phyloP scores from a whole-genome alignment of 169 alveolate genomes.

The Theileria parva region DNA sequence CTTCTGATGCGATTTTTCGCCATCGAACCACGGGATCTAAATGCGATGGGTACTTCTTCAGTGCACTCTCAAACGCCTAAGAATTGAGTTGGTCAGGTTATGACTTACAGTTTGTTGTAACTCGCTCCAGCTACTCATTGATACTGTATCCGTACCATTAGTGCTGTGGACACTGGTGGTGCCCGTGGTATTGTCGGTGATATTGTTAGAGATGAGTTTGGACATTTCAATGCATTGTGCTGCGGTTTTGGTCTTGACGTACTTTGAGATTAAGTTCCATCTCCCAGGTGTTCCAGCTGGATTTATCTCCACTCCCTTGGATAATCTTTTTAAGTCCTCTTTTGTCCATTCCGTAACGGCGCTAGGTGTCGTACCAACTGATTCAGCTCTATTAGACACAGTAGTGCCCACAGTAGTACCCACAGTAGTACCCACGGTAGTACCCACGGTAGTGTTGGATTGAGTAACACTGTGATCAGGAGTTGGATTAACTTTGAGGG shows the following conservation, averaged over 20 bases:
- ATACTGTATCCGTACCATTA: background rate
- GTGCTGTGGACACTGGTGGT: background rate
- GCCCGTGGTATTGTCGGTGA: background rate
- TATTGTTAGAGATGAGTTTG: conserved; percentile 36
- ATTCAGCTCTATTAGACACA: too few relatives aligned
- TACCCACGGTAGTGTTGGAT: too few relatives aligned
- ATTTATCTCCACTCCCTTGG: conserved; percentile 86
- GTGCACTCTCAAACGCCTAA: conserved; percentile 73
- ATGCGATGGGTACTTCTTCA: conserved; percentile 77
- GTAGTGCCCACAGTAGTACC: conserved; percentile 7
- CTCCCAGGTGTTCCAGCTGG: conserved; percentile 89
- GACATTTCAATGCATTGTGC: conserved; percentile 87
- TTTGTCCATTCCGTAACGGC: conserved; percentile 88
- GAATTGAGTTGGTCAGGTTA: background rate
- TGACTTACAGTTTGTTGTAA: conserved; percentile 22
- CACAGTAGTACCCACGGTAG: conserved; percentile 5
- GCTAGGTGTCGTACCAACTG: too few relatives aligned
- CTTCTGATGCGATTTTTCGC: conserved; percentile 79
- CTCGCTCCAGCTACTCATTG: background rate
- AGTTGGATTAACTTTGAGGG: background rate
- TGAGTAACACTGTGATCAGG: background rate
- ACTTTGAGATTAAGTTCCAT: conserved; percentile 88
- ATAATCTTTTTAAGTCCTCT: conserved; percentile 83
- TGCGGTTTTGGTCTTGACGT: conserved; percentile 81
- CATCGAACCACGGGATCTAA: conserved; percentile 78